A percentile compares a stretch with the other conserved stretches of the same genome.
Evolutionary conservation across 257 asterid genomes (phyloP).

Genomic region (Solanum infundibuliforme): DNA sequence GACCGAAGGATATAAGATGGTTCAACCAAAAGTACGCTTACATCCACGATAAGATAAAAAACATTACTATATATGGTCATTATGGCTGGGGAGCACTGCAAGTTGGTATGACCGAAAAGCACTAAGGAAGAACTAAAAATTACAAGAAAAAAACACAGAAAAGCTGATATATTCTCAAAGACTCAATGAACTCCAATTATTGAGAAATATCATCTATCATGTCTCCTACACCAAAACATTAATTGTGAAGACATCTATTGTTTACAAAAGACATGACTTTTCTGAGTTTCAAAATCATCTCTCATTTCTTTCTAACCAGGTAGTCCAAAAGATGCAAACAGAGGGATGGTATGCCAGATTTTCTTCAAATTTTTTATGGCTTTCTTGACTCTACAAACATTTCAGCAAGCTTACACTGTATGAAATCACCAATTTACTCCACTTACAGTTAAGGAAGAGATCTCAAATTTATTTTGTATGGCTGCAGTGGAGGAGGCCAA

Average conservation of each 20-base stretch:
- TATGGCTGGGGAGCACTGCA: neutral
- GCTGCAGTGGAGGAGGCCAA: neutral
- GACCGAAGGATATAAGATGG: neutral
- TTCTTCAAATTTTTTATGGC: neutral
- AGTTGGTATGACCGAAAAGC: neutral
- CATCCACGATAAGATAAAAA: neutral
- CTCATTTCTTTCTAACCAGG: neutral
- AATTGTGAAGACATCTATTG: neutral
- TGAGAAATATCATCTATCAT: neutral
- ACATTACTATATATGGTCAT: neutral
- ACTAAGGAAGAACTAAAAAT: neutral
- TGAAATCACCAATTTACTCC: neutral
- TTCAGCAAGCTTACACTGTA: neutral
- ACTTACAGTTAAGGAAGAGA: neutral
- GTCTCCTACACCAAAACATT: neutral
- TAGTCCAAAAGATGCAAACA: neutral
- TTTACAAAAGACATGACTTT: neutral
- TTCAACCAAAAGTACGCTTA: neutral
- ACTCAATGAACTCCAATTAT: neutral
- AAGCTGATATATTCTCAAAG: neutral
- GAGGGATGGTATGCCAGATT: neutral
- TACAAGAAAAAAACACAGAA: neutral
- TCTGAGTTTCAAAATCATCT: neutral
- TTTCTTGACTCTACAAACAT: neutral
- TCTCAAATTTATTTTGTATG: neutral